Evolutionary conservation across 2,329 filamentous ascomycete genomes (phyloP).

Genomic region (Colletotrichum simmondsii): DNA sequence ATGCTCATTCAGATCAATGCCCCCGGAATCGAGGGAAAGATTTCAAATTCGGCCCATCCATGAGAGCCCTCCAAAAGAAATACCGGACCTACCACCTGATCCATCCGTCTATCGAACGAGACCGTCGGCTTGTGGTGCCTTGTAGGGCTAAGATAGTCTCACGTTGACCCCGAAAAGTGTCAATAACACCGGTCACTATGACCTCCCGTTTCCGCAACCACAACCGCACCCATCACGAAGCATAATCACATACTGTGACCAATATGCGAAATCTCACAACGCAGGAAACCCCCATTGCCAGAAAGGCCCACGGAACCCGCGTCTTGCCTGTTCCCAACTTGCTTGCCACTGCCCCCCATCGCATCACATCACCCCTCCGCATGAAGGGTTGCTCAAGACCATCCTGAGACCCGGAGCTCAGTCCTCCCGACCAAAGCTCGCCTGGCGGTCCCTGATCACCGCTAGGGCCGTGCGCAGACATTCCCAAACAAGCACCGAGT

Average conservation of each 20-base stretch:
- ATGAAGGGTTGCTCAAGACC: conserved; percentile 7
- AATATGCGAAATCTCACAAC: not conserved
- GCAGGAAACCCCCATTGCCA: not conserved
- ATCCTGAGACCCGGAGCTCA: conserved; percentile 34
- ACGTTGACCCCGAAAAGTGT: not conserved
- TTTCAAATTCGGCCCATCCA: not conserved
- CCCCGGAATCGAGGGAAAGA: not conserved
- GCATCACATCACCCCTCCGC: not conserved
- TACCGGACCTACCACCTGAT: not conserved
- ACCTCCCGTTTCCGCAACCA: not conserved
- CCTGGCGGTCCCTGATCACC: conserved; percentile 16
- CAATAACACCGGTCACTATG: not conserved
- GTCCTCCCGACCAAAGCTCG: conserved; percentile 14
- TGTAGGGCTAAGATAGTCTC: not conserved
- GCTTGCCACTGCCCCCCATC: not conserved
- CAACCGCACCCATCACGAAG: not conserved
- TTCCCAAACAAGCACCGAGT: conserved; percentile 26
- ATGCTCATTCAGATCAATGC: not conserved
- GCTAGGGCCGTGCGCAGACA: conserved; percentile 17
- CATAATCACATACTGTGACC: not conserved
- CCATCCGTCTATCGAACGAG: not conserved
- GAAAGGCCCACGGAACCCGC: not conserved
- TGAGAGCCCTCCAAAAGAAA: too few species aligned
- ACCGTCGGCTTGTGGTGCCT: not conserved
- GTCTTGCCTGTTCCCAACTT: not conserved